These are phyloP conservation scores for Eucalyptus coolabah DNA, from an alignment of 345 rosid species.

Conservation along the genomic window DNA sequence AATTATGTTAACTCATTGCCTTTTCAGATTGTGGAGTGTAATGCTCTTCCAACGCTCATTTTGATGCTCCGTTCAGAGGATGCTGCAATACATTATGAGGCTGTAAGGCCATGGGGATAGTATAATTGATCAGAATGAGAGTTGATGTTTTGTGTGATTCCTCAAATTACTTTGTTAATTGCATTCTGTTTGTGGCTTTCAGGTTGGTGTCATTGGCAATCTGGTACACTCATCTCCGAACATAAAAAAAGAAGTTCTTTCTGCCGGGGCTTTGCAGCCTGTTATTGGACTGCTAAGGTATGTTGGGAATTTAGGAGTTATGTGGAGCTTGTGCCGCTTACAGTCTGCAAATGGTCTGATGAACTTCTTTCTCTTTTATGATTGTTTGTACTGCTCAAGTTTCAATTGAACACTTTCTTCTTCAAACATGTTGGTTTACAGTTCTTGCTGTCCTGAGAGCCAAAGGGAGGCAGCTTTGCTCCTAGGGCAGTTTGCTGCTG, in stretches of 20 bases:
- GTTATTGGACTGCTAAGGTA: slow-evolving; percentile 90
- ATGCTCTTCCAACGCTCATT: slow-evolving; percentile 92
- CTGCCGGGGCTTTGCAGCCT: slow-evolving; percentile 96
- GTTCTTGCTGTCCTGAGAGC: slow-evolving; percentile 97
- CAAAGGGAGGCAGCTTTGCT: slow-evolving; percentile 98
- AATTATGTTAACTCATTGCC: not conserved
- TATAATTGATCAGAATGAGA: not conserved
- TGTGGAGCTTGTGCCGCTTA: not conserved
- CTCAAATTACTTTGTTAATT: not conserved
- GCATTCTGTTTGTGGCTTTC: not conserved
- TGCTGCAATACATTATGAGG: slow-evolving; percentile 98
- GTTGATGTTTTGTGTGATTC: not conserved
- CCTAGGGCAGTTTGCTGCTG: slow-evolving; percentile 98
- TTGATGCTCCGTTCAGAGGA: slow-evolving; percentile 94
- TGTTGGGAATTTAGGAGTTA: not conserved
- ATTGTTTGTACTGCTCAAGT: not conserved
- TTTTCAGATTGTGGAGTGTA: slow-evolving; percentile 87
- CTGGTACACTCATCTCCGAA: slow-evolving; percentile 93
- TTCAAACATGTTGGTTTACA: slow-evolving; percentile 9
- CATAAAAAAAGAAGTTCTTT: slow-evolving; percentile 90
- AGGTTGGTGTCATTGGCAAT: slow-evolving; percentile 48
- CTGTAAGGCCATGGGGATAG: slow-evolving; percentile 31
- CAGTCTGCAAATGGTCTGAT: not conserved
- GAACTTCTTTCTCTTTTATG: not conserved
- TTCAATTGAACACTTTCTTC: not conserved